Base-by-base conservation (phyloP, 1,284 basidiomycete genomes). In the Dichomitus squalens region DNA sequence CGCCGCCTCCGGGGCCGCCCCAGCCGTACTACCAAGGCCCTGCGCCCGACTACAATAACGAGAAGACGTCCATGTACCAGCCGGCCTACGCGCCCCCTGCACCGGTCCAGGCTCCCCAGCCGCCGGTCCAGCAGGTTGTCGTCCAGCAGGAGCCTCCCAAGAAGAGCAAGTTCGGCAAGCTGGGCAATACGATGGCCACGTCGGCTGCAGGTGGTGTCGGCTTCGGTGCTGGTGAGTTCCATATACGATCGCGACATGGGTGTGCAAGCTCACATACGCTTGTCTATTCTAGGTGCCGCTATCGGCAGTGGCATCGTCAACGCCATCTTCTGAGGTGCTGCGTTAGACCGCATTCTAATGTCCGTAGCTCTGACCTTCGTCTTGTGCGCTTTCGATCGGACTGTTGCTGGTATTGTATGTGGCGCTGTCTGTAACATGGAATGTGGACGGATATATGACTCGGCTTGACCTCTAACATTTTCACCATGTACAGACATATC, bases 191-290 rank as follows among this genome's bases (percentile, higher is more conserved):
- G 21, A 79, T 89, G 76, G 86, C 86, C 4, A 78, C 82, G 47
- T 82, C 85, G 46, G 87, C 88, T 39, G 88, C 80, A 3, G 87
- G 87, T 43, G 88, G 88, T 68, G 80, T 85, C 52, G 88, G 88
- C 8, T 89, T 90, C 61, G 87, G 88, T 63, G 86, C 83, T 52
- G 81, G 81, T 80, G 40, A 46, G 64, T 57, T 29, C 39, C 43
- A n/a, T 36, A 21, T 29, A 18, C 8, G 21, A 38, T 41, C 51
- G 20, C 16, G 7, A 36, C 21, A n/a, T 7, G 20, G 29, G 9
- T 9, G 8, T 11, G 21, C 41, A 52, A 31, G 31, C 50, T 49
- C 50, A 56, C 63, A 66, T n/a, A n/a, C n/a, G n/a, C n/a, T 48
- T 65, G 18, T 52, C 66, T 34, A 47, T 21, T 39, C 7, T 55